Evolutionary conservation across 2,329 filamentous ascomycete genomes (phyloP), one percentile per base, ranked within the genome.

Genomic region (Pseudogymnoascus sp.): DNA sequence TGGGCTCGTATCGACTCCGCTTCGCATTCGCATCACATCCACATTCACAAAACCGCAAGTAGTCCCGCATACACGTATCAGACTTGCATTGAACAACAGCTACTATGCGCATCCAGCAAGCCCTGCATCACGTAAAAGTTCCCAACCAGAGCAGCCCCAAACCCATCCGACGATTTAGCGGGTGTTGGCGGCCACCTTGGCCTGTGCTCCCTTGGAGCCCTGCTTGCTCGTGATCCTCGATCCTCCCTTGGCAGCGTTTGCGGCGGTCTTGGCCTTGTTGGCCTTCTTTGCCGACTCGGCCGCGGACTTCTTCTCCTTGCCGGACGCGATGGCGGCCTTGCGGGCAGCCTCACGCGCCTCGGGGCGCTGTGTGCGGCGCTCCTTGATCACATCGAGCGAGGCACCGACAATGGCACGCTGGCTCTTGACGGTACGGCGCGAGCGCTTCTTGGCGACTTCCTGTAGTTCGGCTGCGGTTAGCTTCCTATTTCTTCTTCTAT

Each of bases 371-470:
- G 85, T 80, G 76, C 94, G 92, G 83, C 91, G 91, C 88, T 99
- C 94, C 89, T 97, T 97, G 87, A 99, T 97, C 77, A 97, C 92
- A 78, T 99, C 94, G 80, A 99, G 92, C 69, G 94, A 97, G 72
- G 94, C 94, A 86, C 94, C 94, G 73, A 99, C 94, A 80, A 99
- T 96, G 78, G 89, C 93, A 85, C 94, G 92, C 87, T 99, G 94
- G 80, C 90, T 80, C 90, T 99, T 99, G 83, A 99, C 91, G 76
- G 91, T 91, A 78, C 92, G 91, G 84, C 94, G 94, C 72, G 92
- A 92, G 78, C 94, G 92, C 89, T 97, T 97, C 90, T 99, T 99
- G 84, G 93, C 92, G 77, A 96, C 89, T 87, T 99, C 94, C 94
- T 99, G 79, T 84, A 75, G 64, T 55, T 63, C 60, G 62, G 55